Conservation (phyloP, 495 filamentous ascomycete genomes). For the Acidiella bohemica region DNA sequence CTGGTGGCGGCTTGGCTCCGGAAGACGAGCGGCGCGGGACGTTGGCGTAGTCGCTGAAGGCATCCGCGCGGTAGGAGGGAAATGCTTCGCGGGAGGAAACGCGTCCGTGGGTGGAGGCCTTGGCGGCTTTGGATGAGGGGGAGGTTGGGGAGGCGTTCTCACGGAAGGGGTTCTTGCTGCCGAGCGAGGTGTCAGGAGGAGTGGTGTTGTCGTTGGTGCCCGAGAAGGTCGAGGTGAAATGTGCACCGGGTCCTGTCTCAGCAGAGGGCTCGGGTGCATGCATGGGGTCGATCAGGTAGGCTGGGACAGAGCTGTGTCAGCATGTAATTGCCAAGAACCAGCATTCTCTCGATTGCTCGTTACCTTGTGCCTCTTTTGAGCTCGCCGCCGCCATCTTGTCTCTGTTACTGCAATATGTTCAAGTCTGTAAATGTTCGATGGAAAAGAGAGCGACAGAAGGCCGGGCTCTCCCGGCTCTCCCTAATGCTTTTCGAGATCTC, state of each 20-base stretch:
- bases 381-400: neutral
- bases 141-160: conserved; percentile 23
- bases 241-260: conserved; percentile 39
- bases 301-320: conserved; percentile 35
- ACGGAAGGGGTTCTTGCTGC: conserved; percentile 28
- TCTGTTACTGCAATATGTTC: too few relatives aligned
- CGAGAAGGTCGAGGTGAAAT: conserved; percentile 31
- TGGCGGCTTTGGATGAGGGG: conserved; percentile 14
- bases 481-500: conserved; percentile 69
- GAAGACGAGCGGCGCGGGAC: conserved; percentile 18
- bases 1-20: conserved; percentile 12
- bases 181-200: conserved; percentile 4
- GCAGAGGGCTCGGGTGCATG: conserved; percentile 39
- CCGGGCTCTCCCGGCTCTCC: conserved; percentile 78
- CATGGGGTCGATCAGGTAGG: conserved; percentile 46
- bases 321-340: neutral
- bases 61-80: conserved; percentile 23
- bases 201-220: conserved; percentile 12
- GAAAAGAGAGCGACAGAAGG: too few relatives aligned
- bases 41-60: conserved; percentile 20
- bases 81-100: conserved; percentile 24
- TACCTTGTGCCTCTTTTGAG: conserved; percentile 13
- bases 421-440: too few relatives aligned
- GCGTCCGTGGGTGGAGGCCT: conserved; percentile 19
- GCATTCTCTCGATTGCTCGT: neutral